These are phyloP conservation scores for Dactylellina sp. DNA, from an alignment of 2,329 filamentous ascomycete species.

Conservation along the genomic window DNA sequence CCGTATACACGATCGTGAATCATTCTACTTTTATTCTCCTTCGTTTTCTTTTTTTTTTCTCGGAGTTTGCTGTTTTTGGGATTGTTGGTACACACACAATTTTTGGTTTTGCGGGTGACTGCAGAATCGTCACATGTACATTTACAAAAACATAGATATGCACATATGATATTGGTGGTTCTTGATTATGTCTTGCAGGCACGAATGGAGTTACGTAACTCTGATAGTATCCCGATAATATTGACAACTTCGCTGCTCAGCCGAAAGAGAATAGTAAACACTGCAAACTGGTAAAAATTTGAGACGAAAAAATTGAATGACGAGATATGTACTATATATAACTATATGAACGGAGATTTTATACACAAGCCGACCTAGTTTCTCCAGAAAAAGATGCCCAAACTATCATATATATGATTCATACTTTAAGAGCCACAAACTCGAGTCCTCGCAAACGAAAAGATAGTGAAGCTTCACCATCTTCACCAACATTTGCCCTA, in stretches of 20 bases:
- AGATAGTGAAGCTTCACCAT: no score
- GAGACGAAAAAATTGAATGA: neutral
- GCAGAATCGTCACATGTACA: neutral
- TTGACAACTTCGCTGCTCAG: no score
- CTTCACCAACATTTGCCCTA: no score
- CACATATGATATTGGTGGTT: neutral
- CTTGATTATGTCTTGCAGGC: no score
- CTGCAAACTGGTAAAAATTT: no score
- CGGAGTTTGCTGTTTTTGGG: slow-evolving; percentile 18
- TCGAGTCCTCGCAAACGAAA: neutral
- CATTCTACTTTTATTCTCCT: neutral
- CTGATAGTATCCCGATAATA: no score
- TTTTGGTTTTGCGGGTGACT: slow-evolving; percentile 5
- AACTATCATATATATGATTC: neutral
- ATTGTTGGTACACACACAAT: slow-evolving; percentile 30
- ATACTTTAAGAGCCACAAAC: no score
- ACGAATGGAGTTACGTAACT: no score
- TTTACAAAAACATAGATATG: neutral
- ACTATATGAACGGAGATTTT: slow-evolving; percentile 3
- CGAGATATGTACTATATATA: neutral
- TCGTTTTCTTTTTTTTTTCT: slow-evolving; percentile 1
- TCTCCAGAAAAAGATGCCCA: neutral
- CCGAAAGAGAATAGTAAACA: no score
- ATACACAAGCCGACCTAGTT: slow-evolving; percentile 7
- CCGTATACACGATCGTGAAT: neutral